phyloP scores from a whole-genome alignment of 495 filamentous ascomycete species.

The Penicillium manginii region DNA sequence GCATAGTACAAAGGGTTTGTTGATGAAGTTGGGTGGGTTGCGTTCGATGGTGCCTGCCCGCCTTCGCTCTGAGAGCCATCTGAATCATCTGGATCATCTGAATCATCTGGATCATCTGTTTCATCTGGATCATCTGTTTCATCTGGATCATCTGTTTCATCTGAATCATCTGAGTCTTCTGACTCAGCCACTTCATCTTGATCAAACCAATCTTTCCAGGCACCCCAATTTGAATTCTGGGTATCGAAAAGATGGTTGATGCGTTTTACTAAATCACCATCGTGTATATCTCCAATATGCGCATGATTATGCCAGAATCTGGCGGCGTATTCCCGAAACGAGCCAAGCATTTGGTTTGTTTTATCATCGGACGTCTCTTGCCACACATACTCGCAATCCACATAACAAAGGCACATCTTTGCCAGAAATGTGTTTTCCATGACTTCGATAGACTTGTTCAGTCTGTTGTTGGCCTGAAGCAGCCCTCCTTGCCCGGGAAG shows the following conservation, averaged over 20 bases:
- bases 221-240: neutral
- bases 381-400: slow-evolving; percentile 6
- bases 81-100: neutral
- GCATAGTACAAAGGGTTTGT: slow-evolving; percentile 6
- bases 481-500: neutral
- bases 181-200: slow-evolving; percentile 1
- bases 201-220: slow-evolving; percentile 11
- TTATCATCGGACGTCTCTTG: neutral
- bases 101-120: neutral
- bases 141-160: neutral
- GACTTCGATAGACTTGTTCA: neutral
- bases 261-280: neutral
- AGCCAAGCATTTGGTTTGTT: neutral
- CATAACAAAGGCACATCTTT: slow-evolving; percentile 9
- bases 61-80: too few species aligned
- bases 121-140: neutral
- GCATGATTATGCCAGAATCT: slow-evolving; percentile 6
- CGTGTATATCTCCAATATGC: neutral
- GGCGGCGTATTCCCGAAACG: slow-evolving; percentile 7
- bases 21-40: neutral
- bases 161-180: neutral
- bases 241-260: slow-evolving; percentile 6
- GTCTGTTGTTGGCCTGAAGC: neutral
- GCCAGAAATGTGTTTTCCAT: slow-evolving; percentile 4
- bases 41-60: too few species aligned